phyloP scores from a whole-genome alignment of 78 protist genomes.

The Dictyostelium citrinum region DNA sequence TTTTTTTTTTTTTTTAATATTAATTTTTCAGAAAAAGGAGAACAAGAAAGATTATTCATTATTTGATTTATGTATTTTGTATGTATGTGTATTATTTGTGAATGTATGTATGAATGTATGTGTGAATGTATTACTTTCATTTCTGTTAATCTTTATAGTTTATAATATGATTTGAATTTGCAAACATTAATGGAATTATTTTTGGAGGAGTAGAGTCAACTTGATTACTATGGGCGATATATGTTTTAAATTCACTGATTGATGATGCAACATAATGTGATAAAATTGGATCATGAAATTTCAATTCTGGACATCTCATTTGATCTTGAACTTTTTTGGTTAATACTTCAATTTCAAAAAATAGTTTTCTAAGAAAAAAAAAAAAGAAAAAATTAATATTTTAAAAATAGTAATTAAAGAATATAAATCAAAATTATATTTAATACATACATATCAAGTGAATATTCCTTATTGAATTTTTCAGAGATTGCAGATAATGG shows the following conservation, averaged over 20 bases:
- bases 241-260: slow-evolving; percentile 65
- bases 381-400: not conserved
- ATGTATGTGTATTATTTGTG: not conserved
- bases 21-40: not conserved
- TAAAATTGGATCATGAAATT: slow-evolving; percentile 47
- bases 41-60: not conserved
- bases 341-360: slow-evolving; percentile 59
- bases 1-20: not conserved
- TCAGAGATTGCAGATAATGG: slow-evolving; percentile 13
- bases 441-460: slow-evolving; percentile 23
- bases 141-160: slow-evolving; percentile 18
- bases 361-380: slow-evolving; percentile 16
- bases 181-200: slow-evolving; percentile 64
- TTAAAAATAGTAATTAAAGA: not conserved
- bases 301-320: slow-evolving; percentile 52
- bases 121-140: not conserved
- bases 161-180: slow-evolving; percentile 14
- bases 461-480: slow-evolving; percentile 41
- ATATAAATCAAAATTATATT: not conserved
- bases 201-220: slow-evolving; percentile 53
- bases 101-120: not conserved
- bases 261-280: slow-evolving; percentile 70
- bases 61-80: not conserved
- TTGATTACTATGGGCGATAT: slow-evolving; percentile 61
- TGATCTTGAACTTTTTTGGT: slow-evolving; percentile 55